Conservation (phyloP, 2,329 filamentous ascomycete genomes). For the Aspergillus sp. region DNA sequence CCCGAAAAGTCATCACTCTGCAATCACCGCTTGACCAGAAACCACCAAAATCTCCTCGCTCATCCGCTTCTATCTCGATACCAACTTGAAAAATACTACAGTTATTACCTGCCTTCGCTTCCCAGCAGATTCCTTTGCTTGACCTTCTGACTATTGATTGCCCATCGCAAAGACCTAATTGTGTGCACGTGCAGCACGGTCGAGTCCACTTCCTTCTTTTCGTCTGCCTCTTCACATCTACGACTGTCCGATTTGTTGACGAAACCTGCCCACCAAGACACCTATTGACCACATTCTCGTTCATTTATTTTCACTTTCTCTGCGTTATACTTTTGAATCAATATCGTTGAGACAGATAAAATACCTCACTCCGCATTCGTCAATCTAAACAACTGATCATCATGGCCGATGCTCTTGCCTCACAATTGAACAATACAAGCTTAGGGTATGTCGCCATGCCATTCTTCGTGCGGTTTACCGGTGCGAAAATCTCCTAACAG, state of each 20-base stretch:
- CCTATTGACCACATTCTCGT: neutral
- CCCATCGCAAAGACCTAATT: neutral
- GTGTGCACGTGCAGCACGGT: neutral
- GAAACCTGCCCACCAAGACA: neutral
- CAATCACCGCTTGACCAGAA: neutral
- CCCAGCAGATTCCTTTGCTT: neutral
- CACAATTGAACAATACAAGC: slow-evolving; percentile 46
- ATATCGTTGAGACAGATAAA: neutral
- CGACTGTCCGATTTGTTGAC: neutral
- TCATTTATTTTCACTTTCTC: neutral
- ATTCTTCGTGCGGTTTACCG: slow-evolving; percentile 2
- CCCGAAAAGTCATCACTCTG: neutral
- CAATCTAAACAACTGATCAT: slow-evolving; percentile 20
- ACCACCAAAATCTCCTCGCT: neutral
- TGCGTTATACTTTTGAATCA: neutral
- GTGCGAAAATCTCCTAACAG: slow-evolving; percentile 14
- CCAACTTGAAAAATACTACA: neutral
- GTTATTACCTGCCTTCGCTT: neutral
- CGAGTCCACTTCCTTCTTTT: neutral
- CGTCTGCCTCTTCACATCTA: neutral
- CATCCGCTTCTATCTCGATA: neutral
- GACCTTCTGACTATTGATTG: neutral
- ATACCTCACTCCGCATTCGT: neutral
- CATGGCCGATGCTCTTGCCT: slow-evolving; percentile 46
- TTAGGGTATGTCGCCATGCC: slow-evolving; percentile 35